Base-by-base conservation (phyloP, 768 basidiomycete genomes). In the Kwoniella heveanensis region DNA sequence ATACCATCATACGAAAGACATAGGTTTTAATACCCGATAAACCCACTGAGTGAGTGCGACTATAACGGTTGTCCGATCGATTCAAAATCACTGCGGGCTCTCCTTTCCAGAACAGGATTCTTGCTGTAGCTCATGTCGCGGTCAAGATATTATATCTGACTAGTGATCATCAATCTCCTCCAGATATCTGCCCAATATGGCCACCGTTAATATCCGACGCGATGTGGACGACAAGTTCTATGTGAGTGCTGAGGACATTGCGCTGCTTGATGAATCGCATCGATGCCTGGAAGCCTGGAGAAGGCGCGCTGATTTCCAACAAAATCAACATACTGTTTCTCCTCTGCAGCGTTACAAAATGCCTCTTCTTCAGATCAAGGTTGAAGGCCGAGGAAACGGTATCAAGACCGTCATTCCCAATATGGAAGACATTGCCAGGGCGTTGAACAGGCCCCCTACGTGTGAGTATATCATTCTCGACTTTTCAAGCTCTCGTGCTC, bases 381-480 rank as follows among this genome's bases (percentile, higher is more conserved):
- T 98, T 36, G 96, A 99, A 83, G 96, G 96, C 74, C 94, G 93
- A 81, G 96, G 96, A 65, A 99, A 99, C 80, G 96, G 96, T 74
- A 98, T 99, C 83, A 99, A 99, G 84, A 99, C 96, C 50, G 94
- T 99, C 77, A 83, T 97, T 57, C 94, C 94, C 21, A 99, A 99
- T 83, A 97, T 99, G 92, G 87, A 91, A 64, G 96, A 98, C 81
- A 89, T 99, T 69, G 92, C 95, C 52, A 89, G 92, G 68, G 93
- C 96, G 49, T 86, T 99, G 69, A 91, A 88, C 76, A 89, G 96
- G 62, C 95, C 95, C 64, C 90, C 96, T 26, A 86, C 93, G 47
- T 85, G 83, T 83, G 60, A 70, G 80, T 74, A 9, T 29, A 27
- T 50, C 49, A 10, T 50, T 19, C 15, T 8, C 4, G 6, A 2